Evolutionary conservation across 257 asterid species (phyloP).

Genomic region (Plantago elongata): DNA sequence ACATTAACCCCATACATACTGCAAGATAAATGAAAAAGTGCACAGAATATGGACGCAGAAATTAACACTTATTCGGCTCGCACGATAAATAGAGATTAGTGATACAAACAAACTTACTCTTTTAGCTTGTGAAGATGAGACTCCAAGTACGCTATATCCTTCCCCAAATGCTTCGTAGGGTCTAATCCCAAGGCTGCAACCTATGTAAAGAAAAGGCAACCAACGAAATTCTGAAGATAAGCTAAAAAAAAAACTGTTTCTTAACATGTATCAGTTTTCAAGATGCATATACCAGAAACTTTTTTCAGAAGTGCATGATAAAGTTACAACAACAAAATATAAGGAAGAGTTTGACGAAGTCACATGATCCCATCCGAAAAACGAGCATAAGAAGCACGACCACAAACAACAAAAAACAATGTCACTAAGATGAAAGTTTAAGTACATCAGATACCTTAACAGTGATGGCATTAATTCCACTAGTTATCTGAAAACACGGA

Average conservation of each 20-base stretch:
- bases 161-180: conserved; percentile 93
- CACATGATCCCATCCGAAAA: no score
- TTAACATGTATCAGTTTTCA: conserved; percentile 1
- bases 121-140: conserved; percentile 83
- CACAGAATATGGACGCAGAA: conserved; percentile 10
- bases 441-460: conserved; percentile 59
- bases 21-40: conserved; percentile 30
- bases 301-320: no score
- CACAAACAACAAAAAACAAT: background rate
- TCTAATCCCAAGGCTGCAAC: conserved; percentile 94
- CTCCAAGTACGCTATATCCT: conserved; percentile 59
- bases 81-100: conserved; percentile 19
- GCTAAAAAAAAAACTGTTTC: background rate
- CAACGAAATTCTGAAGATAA: conserved; percentile 11
- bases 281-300: no score
- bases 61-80: background rate
- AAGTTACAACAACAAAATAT: no score
- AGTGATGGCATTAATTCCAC: conserved; percentile 70
- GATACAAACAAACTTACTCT: conserved; percentile 51
- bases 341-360: conserved; percentile 9
- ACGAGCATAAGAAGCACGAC: no score
- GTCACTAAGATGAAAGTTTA: background rate
- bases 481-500: conserved; percentile 46
- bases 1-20: conserved; percentile 91
- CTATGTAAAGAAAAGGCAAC: conserved; percentile 32